Conservation (phyloP, 2,329 filamentous ascomycete genomes). For the Sporothrix pseudoabietina region DNA sequence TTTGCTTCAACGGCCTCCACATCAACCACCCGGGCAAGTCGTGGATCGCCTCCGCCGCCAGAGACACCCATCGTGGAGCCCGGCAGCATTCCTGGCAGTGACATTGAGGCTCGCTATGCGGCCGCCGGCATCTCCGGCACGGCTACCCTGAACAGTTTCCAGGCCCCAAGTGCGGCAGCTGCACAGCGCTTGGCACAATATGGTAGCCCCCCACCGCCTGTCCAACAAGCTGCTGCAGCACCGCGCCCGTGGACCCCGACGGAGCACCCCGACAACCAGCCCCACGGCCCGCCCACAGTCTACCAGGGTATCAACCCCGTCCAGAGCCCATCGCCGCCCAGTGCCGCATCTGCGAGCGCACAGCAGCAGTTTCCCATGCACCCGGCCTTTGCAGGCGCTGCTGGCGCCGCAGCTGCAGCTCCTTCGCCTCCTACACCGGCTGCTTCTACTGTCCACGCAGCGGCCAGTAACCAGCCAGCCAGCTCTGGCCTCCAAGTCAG, state of each 20-base stretch:
- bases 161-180: conserved; percentile 72
- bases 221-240: conserved; percentile 32
- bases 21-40: conserved; percentile 86
- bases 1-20: conserved; percentile 84
- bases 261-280: conserved; percentile 80
- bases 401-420: neutral
- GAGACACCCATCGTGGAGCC: conserved; percentile 84
- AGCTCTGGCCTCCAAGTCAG: conserved; percentile 59
- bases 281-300: conserved; percentile 85
- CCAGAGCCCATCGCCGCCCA: conserved; percentile 64
- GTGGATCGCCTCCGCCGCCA: conserved; percentile 91
- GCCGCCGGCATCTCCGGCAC: conserved; percentile 87
- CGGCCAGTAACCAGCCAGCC: conserved; percentile 42
- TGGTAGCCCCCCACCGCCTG: conserved; percentile 53
- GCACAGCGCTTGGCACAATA: conserved; percentile 82
- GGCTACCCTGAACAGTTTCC: conserved; percentile 75
- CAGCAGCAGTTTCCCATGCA: neutral
- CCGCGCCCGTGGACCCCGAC: conserved; percentile 89
- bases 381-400: conserved; percentile 28
- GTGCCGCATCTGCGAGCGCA: conserved; percentile 14
- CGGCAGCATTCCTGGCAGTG: conserved; percentile 69
- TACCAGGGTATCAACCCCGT: conserved; percentile 85
- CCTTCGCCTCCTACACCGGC: conserved; percentile 7
- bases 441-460: conserved; percentile 42
- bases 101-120: conserved; percentile 89